A percentile compares a stretch with the other conserved stretches of the same genome.
These are phyloP conservation scores for Lactarius evosmus DNA, from an alignment of 768 basidiomycete genomes.

Conservation along the genomic window DNA sequence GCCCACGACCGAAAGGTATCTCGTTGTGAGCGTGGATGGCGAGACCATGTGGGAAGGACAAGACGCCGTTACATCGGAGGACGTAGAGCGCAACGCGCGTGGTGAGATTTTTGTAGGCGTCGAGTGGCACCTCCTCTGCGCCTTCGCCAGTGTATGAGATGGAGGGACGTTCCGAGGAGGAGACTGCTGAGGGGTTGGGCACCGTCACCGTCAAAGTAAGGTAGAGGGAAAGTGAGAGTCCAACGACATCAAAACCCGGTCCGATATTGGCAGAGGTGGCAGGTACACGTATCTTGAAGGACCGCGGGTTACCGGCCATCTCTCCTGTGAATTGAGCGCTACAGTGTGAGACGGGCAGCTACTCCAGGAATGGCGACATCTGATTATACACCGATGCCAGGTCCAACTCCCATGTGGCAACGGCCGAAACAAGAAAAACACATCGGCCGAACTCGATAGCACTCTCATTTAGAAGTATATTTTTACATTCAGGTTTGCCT, in stretches of 20 bases:
- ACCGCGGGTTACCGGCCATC: conserved; percentile 16
- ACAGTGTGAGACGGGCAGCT: neutral
- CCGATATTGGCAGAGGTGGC: conserved; percentile 99
- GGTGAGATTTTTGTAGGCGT: conserved; percentile 94
- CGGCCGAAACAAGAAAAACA: neutral
- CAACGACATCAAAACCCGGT: conserved; percentile 98
- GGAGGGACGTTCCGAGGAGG: conserved; percentile 42
- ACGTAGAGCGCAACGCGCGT: conserved; percentile 98
- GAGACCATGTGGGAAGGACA: conserved; percentile 73
- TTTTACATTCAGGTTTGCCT: neutral
- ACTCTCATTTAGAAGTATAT: too few relatives aligned
- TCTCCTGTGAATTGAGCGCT: neutral
- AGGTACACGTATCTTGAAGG: conserved; percentile 78
- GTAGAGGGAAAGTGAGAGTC: conserved; percentile 89
- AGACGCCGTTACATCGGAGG: conserved; percentile 80
- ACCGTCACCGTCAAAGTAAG: conserved; percentile 69
- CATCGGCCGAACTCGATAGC: neutral
- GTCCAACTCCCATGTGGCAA: neutral
- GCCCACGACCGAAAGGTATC: conserved; percentile 96
- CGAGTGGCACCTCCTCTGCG: conserved; percentile 84
- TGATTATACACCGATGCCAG: too few relatives aligned
- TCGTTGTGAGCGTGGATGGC: conserved; percentile 80
- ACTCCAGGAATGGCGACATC: neutral
- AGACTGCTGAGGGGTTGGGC: conserved; percentile 29
- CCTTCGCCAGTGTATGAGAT: conserved; percentile 88